Percentiles rank a stretch among this genome's conserved stretches.
Evolutionary conservation across 208 protist species (phyloP).

Genomic region (Strigomonas culicis): DNA sequence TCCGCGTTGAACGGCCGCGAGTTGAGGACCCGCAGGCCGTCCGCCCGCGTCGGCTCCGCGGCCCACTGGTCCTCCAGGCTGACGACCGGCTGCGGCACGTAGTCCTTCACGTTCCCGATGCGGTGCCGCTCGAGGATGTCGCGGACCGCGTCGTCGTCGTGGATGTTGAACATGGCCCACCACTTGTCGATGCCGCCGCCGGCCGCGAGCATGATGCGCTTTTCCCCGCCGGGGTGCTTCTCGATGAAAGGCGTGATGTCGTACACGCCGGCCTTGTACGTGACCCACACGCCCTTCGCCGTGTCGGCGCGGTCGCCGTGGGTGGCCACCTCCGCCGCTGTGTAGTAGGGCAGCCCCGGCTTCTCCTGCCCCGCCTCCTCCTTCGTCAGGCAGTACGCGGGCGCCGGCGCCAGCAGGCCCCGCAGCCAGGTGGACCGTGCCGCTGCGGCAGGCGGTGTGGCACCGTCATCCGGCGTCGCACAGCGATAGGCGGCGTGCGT

Average conservation of each 20-base stretch:
- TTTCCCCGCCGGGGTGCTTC: constrained; percentile 69
- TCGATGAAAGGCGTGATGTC: constrained; percentile 76
- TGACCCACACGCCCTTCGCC: constrained; percentile 56
- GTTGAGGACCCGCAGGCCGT: constrained; percentile 33
- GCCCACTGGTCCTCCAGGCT: constrained; percentile 24
- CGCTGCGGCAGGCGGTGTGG: not conserved
- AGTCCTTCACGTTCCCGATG: constrained; percentile 34
- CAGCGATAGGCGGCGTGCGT: no score
- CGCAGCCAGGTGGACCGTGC: no score
- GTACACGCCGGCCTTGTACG: constrained; percentile 67
- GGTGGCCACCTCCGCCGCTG: constrained; percentile 22
- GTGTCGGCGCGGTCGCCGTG: constrained; percentile 9
- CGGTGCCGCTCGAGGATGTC: constrained; percentile 35
- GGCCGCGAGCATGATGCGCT: constrained; percentile 72
- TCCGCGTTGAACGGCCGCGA: constrained; percentile 70
- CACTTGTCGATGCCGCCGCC: constrained; percentile 66
- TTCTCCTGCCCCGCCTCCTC: constrained; percentile 16
- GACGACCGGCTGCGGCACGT: constrained; percentile 17
- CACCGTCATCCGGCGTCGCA: not conserved
- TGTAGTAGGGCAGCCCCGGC: constrained; percentile 25
- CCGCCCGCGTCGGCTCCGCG: constrained; percentile 31
- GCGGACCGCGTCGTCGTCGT: constrained; percentile 40
- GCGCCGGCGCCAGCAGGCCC: not conserved
- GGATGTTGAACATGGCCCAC: constrained; percentile 66
- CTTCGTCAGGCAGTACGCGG: constrained; percentile 15